These are phyloP conservation scores for Saprolegnia parasitica DNA, from an alignment of 352 stramenopile genomes.

Conservation along the genomic window DNA sequence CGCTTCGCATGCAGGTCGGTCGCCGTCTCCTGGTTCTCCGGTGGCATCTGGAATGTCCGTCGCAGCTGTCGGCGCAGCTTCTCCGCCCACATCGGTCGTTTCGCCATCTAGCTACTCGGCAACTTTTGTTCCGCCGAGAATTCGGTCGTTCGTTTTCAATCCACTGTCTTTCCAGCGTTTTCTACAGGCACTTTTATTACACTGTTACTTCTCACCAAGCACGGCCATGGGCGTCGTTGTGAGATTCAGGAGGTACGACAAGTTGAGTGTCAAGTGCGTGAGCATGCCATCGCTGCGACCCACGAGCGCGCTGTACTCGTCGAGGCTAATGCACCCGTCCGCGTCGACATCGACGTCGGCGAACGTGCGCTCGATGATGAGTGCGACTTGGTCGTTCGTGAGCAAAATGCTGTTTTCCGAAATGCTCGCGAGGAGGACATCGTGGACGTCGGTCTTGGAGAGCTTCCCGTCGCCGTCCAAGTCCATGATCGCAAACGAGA, in stretches of 20 bases:
- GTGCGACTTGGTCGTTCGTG: conserved; percentile 49
- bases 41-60: background rate
- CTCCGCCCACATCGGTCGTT: background rate
- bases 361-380: conserved; percentile 70
- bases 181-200: background rate
- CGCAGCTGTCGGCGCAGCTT: background rate
- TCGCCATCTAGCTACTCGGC: too few relatives aligned
- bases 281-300: conserved; percentile 67
- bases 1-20: background rate
- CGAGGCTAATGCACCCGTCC: conserved; percentile 70
- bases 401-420: conserved; percentile 77
- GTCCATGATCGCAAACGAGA: conserved; percentile 75
- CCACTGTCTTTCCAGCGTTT: too few relatives aligned
- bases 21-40: background rate
- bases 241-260: conserved; percentile 35
- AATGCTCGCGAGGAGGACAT: conserved; percentile 66
- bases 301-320: conserved; percentile 60
- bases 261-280: conserved; percentile 78
- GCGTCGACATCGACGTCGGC: conserved; percentile 56
- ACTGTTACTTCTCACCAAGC: background rate
- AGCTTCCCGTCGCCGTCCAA: conserved; percentile 68
- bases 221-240: background rate
- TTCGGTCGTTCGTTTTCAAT: too few relatives aligned
- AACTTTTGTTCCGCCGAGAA: too few relatives aligned
- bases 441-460: conserved; percentile 61